Evolutionary conservation across 2,329 filamentous ascomycete species (phyloP), one percentile per base, ranked within the genome.

Genomic region (Thielaviopsis ethacetica): DNA sequence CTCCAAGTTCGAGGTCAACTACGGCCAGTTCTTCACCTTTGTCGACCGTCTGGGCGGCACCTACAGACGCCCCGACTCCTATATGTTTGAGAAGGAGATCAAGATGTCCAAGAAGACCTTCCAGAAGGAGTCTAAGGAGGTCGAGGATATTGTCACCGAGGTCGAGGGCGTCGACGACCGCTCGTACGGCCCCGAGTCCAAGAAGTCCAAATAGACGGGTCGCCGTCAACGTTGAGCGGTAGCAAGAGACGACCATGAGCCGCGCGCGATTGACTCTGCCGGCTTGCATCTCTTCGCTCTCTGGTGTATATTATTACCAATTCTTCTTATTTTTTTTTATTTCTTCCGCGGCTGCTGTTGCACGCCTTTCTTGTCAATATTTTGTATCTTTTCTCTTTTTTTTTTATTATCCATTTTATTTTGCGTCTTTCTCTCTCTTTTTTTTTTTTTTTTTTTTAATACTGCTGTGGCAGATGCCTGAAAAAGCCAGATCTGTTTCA

Each of bases 1-100:
- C 69, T 71, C 70, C 24, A 69, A 70, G 59, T 73, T 73, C 62
- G 70, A 71, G 63, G 70, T 72, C 77, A 96, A 95, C 74, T 96
- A 95, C 67, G 91, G 91, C 61, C 91, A 96, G 71, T 96, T 91
- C 74, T 93, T 88, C 17, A 95, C 90, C 0, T 75, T 93, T 21
- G 95, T 91, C 86, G 91, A 96, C 71, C 84, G 91, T 57, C 72
- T 95, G 21, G 88, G 88, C 58, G 86, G 86, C 61, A 94, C 86
- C 68, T 96, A 95, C 75, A 79, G 88, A 66, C 82, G 85, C 75
- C 91, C 91, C 21, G 91, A 93, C 65, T 80, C 84, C 59, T 88
- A 90, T 72, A 79, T 95, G 65, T 96, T 95, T 75, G 74, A 83
- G 66, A 85, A 84, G 69, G 86, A 93, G 69, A 82, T 81, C 66